These are phyloP conservation scores for Heliamphora pulchella DNA, from an alignment of 179 eudicot genomes.

Conservation along the genomic window DNA sequence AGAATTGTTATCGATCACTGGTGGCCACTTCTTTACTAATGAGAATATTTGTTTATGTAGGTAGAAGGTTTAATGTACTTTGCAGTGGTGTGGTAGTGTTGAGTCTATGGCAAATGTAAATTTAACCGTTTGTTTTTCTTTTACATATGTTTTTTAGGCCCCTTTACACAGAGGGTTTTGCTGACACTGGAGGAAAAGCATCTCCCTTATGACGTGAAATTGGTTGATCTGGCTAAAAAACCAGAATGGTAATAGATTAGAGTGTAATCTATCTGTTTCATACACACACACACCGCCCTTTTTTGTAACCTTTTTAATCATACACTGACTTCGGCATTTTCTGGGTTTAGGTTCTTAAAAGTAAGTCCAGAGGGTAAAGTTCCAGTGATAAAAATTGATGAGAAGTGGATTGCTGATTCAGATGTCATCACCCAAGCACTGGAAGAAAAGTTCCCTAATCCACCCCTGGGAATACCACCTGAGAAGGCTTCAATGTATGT, in stretches of 20 bases:
- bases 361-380: constrained; percentile 91
- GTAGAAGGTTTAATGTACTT: background rate
- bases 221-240: constrained; percentile 66
- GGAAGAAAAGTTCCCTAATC: constrained; percentile 80
- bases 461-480: constrained; percentile 67
- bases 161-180: constrained; percentile 85
- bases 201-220: constrained; percentile 75
- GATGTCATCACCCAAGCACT: constrained; percentile 70
- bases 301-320: background rate
- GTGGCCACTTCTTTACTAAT: background rate
- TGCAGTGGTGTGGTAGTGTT: background rate
- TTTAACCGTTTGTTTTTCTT: constrained; percentile 4
- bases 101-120: background rate
- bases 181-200: constrained; percentile 88
- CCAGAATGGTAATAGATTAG: constrained; percentile 62
- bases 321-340: background rate
- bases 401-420: constrained; percentile 86
- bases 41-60: background rate
- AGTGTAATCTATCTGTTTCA: background rate
- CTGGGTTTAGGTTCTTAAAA: constrained; percentile 52
- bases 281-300: background rate
- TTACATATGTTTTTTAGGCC: constrained; percentile 42
- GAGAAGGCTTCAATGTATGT: constrained; percentile 79
- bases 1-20: background rate
- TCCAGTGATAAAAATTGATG: constrained; percentile 77